These are phyloP conservation scores for Leishmania aethiopica DNA, from an alignment of 208 protist genomes.

Conservation along the genomic window DNA sequence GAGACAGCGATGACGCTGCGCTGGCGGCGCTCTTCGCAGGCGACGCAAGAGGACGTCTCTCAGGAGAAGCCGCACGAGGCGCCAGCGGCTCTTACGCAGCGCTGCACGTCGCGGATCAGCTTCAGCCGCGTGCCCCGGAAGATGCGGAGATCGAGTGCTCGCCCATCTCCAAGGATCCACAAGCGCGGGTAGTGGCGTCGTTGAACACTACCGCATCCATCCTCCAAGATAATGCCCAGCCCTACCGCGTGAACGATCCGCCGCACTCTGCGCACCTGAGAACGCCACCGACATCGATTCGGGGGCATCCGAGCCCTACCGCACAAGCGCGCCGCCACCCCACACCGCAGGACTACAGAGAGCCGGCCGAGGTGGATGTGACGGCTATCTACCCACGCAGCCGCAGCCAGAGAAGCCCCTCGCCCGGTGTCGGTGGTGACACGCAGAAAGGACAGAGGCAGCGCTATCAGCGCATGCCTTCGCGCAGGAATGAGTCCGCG, in stretches of 20 bases:
- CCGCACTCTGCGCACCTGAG: not conserved
- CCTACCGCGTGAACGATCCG: not conserved
- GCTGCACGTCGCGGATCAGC: conserved; percentile 13
- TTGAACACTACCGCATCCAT: conserved; percentile 33
- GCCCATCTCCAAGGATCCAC: conserved; percentile 34
- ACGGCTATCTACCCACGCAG: conserved; percentile 21
- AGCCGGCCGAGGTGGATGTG: conserved; percentile 23
- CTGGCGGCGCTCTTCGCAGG: not conserved
- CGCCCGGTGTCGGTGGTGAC: not conserved
- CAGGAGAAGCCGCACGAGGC: not conserved
- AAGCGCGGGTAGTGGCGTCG: conserved; percentile 17
- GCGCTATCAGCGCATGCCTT: not conserved
- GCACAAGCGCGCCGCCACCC: not conserved
- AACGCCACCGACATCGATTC: not conserved
- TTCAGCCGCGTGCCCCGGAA: not conserved
- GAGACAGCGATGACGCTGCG: not conserved
- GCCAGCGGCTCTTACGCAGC: conserved; percentile 18
- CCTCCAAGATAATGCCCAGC: conserved; percentile 1
- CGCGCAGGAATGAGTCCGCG: not conserved
- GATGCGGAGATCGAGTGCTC: conserved; percentile 36
- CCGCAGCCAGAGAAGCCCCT: conserved; percentile 15
- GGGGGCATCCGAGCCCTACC: not conserved
- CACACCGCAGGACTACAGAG: not conserved
- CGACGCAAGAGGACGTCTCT: not conserved
- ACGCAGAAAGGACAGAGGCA: not conserved